Evolutionary conservation across 495 filamentous ascomycete genomes (phyloP), one percentile per base, ranked within the genome.

Genomic region (Podospora anserina): DNA sequence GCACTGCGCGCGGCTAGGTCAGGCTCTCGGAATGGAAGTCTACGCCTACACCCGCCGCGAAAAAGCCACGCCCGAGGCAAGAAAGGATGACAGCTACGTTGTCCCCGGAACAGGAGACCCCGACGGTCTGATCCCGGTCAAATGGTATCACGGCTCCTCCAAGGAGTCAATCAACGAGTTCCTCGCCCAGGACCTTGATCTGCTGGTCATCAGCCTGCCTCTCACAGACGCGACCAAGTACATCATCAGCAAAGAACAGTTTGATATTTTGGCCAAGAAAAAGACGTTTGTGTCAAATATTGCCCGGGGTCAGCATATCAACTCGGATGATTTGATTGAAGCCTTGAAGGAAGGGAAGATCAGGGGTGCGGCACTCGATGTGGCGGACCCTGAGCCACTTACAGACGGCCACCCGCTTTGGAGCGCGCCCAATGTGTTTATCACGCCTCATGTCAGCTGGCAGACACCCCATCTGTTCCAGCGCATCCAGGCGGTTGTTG

Each of bases 351-450:
- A 78, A 5, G 84, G 78, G 1, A 83, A 81, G 19, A 78, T 97
- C 61, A 82, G 87, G 30, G 92, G 91, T 23, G 87, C 92, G 11
- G 91, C 91, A 58, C 76, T 96, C 55, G 93, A 97, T 79, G 93
- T 96, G 0, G 91, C 92, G 49, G 92, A 95, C 65, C 92, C 92
- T 0, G 93, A 97, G 73, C 93, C 93, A 0, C 74, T 97, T 70
- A 90, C 91, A 0, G 68, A 80, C 28, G 88, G 90, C 11, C 85
- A 89, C 76, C 85, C 88, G 66, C 76, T 97, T 39, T 95, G 91
- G 87, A 85, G 84, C n/a, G 79, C 88, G 71, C 82, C 86, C 67
- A 93, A 94, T 80, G 82, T 91, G 27, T 84, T 89, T 60, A 84
- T 96, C 64, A 94, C 90, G 68, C 93, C 93, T 34, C 93, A 97